phyloP scores from a whole-genome alignment of 768 basidiomycete species.

The Mycena maculata region DNA sequence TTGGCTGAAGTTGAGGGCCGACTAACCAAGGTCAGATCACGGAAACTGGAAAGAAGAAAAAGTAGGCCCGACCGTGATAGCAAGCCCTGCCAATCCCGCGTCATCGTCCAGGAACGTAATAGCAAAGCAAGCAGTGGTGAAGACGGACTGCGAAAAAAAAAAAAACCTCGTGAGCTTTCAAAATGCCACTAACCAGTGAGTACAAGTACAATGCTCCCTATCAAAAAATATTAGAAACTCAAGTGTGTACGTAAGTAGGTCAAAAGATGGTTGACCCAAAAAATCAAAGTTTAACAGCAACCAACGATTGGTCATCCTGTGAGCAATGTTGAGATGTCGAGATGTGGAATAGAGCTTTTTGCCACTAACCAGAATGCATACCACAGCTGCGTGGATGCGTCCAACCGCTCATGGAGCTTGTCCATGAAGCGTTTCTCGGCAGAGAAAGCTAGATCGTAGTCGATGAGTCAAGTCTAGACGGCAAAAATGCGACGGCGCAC shows the following conservation, averaged over 20 bases:
- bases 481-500: not conserved
- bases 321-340: conserved; percentile 71
- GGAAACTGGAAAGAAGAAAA: conserved; percentile 50
- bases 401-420: conserved; percentile 77
- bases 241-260: not conserved
- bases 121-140: conserved; percentile 82
- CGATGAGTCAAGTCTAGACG: conserved; percentile 73
- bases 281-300: conserved; percentile 25
- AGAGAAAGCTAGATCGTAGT: conserved; percentile 67
- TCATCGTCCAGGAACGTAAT: conserved; percentile 65
- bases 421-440: conserved; percentile 83
- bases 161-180: not conserved
- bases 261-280: conserved; percentile 3
- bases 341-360: conserved; percentile 62
- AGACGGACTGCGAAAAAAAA: conserved; percentile 57
- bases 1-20: conserved; percentile 26
- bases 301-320: conserved; percentile 31
- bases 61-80: conserved; percentile 18
- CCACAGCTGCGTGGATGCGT: conserved; percentile 86
- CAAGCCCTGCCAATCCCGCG: conserved; percentile 72
- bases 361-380: conserved; percentile 68
- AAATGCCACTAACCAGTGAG: not conserved
- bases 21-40: not conserved
- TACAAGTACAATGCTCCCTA: conserved; percentile 20
- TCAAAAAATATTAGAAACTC: conserved; percentile 4